Percentiles rank a stretch among this genome's conserved stretches.
Conservation (phyloP, 148 eudicot species). For the Rhododendron mucronatum region DNA sequence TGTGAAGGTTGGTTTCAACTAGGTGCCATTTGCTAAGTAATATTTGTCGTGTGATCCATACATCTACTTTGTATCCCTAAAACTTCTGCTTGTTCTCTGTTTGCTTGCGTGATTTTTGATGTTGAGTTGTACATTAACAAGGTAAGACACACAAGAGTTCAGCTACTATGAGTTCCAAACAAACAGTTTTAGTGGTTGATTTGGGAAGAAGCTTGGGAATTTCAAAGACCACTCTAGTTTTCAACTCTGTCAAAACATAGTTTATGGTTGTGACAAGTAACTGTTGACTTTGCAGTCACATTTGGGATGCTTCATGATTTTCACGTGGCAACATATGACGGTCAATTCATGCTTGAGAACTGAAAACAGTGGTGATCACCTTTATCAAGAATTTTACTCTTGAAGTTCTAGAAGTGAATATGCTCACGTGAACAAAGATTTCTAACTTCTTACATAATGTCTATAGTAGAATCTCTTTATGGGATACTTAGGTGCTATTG, state of each 20-base stretch:
- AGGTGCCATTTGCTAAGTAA: neutral
- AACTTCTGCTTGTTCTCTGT: neutral
- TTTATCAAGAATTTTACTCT: neutral
- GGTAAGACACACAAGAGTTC: neutral
- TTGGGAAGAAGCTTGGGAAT: neutral
- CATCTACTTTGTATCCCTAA: neutral
- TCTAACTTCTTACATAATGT: too few relatives aligned
- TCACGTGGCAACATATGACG: neutral
- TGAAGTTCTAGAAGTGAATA: neutral
- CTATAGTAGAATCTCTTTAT: neutral
- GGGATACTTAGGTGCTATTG: neutral
- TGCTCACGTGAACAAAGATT: neutral
- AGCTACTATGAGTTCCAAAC: neutral
- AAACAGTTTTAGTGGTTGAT: neutral
- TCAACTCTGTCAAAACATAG: neutral
- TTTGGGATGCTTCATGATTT: too few relatives aligned
- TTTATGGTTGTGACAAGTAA: neutral
- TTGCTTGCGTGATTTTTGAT: neutral
- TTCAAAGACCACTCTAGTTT: neutral
- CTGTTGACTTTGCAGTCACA: too few relatives aligned
- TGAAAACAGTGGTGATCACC: neutral
- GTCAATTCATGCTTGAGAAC: neutral
- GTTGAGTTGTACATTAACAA: neutral
- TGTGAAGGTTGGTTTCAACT: conserved; percentile 61
- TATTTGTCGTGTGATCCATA: neutral